Evolutionary conservation across 1,284 basidiomycete species (phyloP), one percentile per base, ranked within the genome.

Genomic region (Puccinia horiana): DNA sequence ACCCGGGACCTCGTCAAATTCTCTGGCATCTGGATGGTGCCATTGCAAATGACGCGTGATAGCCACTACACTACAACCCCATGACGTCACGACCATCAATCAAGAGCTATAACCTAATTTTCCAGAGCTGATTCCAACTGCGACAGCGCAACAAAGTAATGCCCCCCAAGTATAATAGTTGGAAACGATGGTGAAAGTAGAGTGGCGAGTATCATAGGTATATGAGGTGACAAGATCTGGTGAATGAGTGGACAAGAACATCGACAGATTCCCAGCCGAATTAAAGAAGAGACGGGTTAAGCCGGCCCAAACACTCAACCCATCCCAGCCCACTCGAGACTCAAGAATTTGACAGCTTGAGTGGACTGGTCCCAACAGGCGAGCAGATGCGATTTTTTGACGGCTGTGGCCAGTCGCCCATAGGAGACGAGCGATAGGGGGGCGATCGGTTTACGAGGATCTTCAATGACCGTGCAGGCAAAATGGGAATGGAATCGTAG

Each of bases 401-500:
- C 98, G 0, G 94, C 96, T 0, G 97, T 99, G 0, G 96, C 97
- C 58, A 99, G 88, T 44, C 97, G 90, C 5, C 97, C 97, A 86
- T 95, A 95, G 0, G 96, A 95, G 26, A 99, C 93, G 61, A 99
- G 90, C 86, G 97, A 94, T 90, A 95, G 93, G 1, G 95, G 95
- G 56, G 90, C 89, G 77, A 98, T 89, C 0, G 89, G 85, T 14
- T 91, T 87, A 11, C 88, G 86, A 0, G 91, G 90, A 0, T 92
- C 91, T 42, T 92, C 90, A 35, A 94, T 87, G 8, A 96, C 93
- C 20, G 93, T 92, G 12, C 93, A 93, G 16, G 93, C 93, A 86
- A 98, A 99, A 87, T 99, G 97, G 0, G 95, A 96, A 85, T 99
- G 97, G 87, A 97, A 99, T 23, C 97, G 90, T 44, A 99, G 88